phyloP scores from a whole-genome alignment of 192 early-diverging fungal species.

The Backusella parvicylindrica region DNA sequence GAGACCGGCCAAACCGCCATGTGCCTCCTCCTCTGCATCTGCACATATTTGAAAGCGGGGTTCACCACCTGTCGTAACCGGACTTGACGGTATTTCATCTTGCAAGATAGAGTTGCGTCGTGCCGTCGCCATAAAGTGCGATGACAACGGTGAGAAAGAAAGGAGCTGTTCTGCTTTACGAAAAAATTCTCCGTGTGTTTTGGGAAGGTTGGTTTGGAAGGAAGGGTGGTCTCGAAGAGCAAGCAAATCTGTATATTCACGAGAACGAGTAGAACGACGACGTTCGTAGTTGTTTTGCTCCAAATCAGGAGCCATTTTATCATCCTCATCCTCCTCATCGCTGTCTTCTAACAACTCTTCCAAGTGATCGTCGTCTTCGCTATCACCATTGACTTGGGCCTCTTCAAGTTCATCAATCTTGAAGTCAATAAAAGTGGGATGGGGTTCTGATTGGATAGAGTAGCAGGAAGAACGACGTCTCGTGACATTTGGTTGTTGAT shows the following conservation, averaged over 20 bases:
- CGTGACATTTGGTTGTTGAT: neutral
- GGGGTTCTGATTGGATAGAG: constrained; percentile 16
- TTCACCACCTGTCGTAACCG: neutral
- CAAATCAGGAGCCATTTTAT: neutral
- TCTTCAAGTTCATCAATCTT: constrained; percentile 11
- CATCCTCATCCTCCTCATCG: neutral
- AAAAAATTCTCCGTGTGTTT: constrained; percentile 15
- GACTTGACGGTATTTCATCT: constrained; percentile 7
- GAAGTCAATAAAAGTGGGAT: constrained; percentile 6
- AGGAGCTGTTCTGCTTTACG: neutral
- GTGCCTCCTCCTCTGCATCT: constrained; percentile 1
- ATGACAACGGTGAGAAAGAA: neutral
- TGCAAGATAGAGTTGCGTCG: constrained; percentile 17
- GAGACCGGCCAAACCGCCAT: constrained; percentile 18
- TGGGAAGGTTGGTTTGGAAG: constrained; percentile 4
- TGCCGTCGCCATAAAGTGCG: neutral
- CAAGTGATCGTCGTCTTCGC: neutral
- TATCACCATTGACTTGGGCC: neutral
- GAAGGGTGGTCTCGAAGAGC: neutral
- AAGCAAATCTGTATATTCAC: neutral
- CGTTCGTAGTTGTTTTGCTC: neutral
- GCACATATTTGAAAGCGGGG: constrained; percentile 10
- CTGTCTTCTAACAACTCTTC: neutral
- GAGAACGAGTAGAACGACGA: neutral
- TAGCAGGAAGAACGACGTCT: constrained; percentile 10